Evolutionary conservation across 331 rosid genomes (phyloP).

Genomic region (Phaseolus coccineus): DNA sequence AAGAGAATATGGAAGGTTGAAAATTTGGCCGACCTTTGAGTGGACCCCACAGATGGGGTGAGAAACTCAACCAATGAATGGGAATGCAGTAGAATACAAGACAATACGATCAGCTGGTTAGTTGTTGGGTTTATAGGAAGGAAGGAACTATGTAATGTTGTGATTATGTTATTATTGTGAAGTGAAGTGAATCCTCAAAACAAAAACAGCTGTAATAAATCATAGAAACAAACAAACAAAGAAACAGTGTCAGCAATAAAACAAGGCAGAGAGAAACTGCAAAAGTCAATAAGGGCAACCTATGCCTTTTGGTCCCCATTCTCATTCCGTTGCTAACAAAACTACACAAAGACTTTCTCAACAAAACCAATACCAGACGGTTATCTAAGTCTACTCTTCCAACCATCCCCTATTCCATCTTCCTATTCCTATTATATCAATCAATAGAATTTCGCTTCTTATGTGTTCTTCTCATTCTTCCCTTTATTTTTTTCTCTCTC

Average conservation of each 20-base stretch:
- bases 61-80: slow-evolving; percentile 43
- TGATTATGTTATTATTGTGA: neutral
- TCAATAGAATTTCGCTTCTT: neutral
- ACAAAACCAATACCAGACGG: slow-evolving; percentile 43
- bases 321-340: slow-evolving; percentile 19
- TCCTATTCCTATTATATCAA: neutral
- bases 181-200: slow-evolving; percentile 38
- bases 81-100: neutral
- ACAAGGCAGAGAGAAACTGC: slow-evolving; percentile 41
- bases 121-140: slow-evolving; percentile 24
- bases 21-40: slow-evolving; percentile 62
- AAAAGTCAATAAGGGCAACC: slow-evolving; percentile 83
- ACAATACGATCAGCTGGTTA: neutral
- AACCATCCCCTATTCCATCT: slow-evolving; percentile 39
- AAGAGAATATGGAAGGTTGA: neutral
- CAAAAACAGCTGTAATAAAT: slow-evolving; percentile 59
- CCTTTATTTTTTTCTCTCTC: slow-evolving; percentile 5
- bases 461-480: neutral
- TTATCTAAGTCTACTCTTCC: slow-evolving; percentile 43
- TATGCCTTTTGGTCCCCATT: slow-evolving; percentile 56
- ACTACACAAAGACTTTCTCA: slow-evolving; percentile 51
- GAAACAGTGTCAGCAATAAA: slow-evolving; percentile 56
- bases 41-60: slow-evolving; percentile 48
- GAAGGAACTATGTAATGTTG: slow-evolving; percentile 7
- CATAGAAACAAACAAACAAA: slow-evolving; percentile 26